These are phyloP conservation scores for Gaeumannomyces sp. DNA, from an alignment of 2,329 filamentous ascomycete genomes.

Conservation along the genomic window DNA sequence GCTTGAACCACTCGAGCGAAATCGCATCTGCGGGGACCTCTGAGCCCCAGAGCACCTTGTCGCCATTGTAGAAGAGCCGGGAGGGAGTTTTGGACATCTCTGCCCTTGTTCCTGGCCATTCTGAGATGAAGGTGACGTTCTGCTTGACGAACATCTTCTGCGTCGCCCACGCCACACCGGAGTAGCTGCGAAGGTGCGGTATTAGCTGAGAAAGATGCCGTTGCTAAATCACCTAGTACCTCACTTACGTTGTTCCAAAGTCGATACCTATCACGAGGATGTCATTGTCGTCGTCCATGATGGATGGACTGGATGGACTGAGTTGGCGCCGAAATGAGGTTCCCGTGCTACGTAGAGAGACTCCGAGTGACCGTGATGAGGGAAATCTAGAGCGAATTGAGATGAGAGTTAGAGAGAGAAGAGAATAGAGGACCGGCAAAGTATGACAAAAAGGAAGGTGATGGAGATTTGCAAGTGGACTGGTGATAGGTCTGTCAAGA, in stretches of 20 bases:
- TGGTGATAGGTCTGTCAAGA: too few relatives aligned
- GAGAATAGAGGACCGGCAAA: too few relatives aligned
- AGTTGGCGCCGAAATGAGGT: too few relatives aligned
- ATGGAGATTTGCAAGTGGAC: too few relatives aligned
- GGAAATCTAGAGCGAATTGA: too few relatives aligned
- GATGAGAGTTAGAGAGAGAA: too few relatives aligned
- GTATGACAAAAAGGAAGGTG: too few relatives aligned
- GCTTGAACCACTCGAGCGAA: slow-evolving; percentile 8
- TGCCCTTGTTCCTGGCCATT: slow-evolving; percentile 2
- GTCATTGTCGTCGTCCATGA: not conserved
- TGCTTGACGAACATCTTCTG: not conserved
- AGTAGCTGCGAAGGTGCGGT: not conserved
- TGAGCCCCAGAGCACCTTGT: not conserved
- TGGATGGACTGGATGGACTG: too few relatives aligned
- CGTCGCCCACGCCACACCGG: slow-evolving; percentile 6
- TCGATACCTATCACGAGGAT: slow-evolving; percentile 3
- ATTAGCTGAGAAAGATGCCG: not conserved
- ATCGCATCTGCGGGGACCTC: not conserved
- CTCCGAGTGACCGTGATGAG: too few relatives aligned
- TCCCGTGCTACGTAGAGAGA: too few relatives aligned
- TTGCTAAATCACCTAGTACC: not conserved
- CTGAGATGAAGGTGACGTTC: not conserved
- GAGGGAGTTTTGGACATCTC: slow-evolving; percentile 1
- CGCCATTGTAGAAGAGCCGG: slow-evolving; percentile 3
- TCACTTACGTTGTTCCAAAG: slow-evolving; percentile 7